Evolutionary conservation across 306 rosid species (phyloP), one percentile per base, ranked within the genome.

Genomic region (Corylus avellana): DNA sequence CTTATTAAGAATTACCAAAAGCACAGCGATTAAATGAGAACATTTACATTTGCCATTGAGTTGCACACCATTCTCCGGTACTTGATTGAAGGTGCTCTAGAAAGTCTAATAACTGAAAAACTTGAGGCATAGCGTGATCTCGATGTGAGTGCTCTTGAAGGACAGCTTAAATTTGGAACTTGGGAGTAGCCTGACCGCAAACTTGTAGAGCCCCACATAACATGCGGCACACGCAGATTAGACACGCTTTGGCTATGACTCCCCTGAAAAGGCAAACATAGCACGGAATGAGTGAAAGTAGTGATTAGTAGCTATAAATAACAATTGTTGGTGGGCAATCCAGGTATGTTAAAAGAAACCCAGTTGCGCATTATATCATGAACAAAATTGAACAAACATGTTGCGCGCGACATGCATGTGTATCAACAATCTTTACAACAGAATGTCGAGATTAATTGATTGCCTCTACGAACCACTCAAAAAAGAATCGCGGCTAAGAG

Each of bases 21-120:
- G 61, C 57, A 50, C 12, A 37, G 35, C 56, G 49, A 54, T 32
- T 3, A 54, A 46, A 71, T 64, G 57, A 74, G 17, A 75, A 5
- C 56, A 82, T 89, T 83, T 70, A 89, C 95, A 77, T 79, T 80
- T 79, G 77, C 88, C 25, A 82, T 6, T 14, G 94, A 84, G 77
- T 68, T 80, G 63, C 94, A 88, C 74, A 76, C 72, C 86, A 90
- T 80, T 73, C 80, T 87, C 47, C 62, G 81, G 72, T 75, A 75
- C 71, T 85, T 70, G 54, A 70, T 61, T 70, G 90, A 77, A 62
- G 77, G 81, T 57, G 82, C 58, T 42, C 54, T 76, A 46, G 85
- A 77, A 81, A 77, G 82, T 49, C 61, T 77, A 3, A 64, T 44
- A 48, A 71, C 35, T 17, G 86, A 50, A 61, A 85, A 73, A 64